A percentile compares a stretch with the other conserved stretches of the same genome.
Conservation (phyloP, 306 rosid species). For the Cajanus cajan region DNA sequence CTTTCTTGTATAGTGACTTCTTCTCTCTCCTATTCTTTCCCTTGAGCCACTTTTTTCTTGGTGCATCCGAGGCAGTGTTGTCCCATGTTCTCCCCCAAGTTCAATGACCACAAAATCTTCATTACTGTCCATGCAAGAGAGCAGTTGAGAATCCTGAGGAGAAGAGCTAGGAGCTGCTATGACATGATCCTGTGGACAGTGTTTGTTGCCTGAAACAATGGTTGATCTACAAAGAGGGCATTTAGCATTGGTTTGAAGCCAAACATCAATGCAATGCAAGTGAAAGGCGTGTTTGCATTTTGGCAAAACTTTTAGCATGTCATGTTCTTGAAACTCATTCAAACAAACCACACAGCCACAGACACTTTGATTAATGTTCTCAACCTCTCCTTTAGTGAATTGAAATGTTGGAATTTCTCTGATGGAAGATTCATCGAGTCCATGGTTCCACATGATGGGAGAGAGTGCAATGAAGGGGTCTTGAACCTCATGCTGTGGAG, state of each 20-base stretch:
- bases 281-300: constrained; percentile 64
- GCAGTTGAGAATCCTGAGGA: constrained; percentile 61
- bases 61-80: constrained; percentile 30
- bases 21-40: constrained; percentile 25
- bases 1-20: constrained; percentile 40
- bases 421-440: constrained; percentile 60
- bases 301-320: constrained; percentile 52
- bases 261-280: constrained; percentile 62
- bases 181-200: constrained; percentile 37
- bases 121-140: constrained; percentile 55
- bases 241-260: constrained; percentile 62
- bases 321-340: constrained; percentile 53
- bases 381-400: constrained; percentile 40
- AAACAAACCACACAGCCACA: constrained; percentile 64
- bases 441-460: constrained; percentile 47
- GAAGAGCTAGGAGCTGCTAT: constrained; percentile 85
- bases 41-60: constrained; percentile 39
- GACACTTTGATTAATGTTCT: constrained; percentile 27
- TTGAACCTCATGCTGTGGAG: constrained; percentile 43
- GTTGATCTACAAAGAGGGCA: constrained; percentile 75
- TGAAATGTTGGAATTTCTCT: constrained; percentile 56
- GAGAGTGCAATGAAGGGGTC: constrained; percentile 57
- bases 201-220: constrained; percentile 38
- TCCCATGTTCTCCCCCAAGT: constrained; percentile 46
- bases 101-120: constrained; percentile 78